Base-by-base conservation (phyloP, 768 basidiomycete genomes). In the Albatrellus ellisii region DNA sequence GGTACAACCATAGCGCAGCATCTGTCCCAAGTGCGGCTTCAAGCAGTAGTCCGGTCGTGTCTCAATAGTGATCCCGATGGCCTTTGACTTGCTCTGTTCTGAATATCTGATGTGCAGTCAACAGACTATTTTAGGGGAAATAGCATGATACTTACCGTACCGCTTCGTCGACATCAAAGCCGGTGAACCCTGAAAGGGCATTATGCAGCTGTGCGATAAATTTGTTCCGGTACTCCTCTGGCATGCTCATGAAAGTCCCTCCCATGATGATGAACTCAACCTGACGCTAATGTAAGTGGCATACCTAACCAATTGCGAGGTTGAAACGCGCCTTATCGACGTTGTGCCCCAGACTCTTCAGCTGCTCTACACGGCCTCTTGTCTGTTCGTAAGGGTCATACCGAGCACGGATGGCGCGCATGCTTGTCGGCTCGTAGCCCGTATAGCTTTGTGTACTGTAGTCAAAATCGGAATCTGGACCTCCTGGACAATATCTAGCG, bases 211-310 rank as follows among this genome's bases (percentile, higher is more conserved):
- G 92, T 1, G 94, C 91, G 42, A 98, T 73, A 51, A 99, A 99
- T 49, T 85, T 79, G 46, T 76, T 78, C 46, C 95, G 75, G 58
- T 99, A 98, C 34, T 90, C 87, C 59, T 98, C 91, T 27, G 92
- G 86, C 84, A 97, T 94, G 56, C 92, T 97, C 91, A 99, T 97
- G 61, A 99, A 99, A 9, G 95, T 99, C 34, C 95, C 95, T 18
- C 95, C 95, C 95, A 97, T 97, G 47, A 94, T 72, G 49, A 95
- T 97, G 52, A 80, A 84, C 52, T 88, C 86, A 24, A 89, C 81
- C 85, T 86, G 41, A 1, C 17, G 9, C 9, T n/a, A n/a, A n/a
- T n/a, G n/a, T n/a, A n/a, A n/a, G n/a, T n/a, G n/a, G n/a, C n/a
- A n/a, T n/a, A n/a, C n/a, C n/a, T n/a, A n/a, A n/a, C n/a, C n/a